Evolutionary conservation across 495 filamentous ascomycete genomes (phyloP).

Genomic region (Talaromyces thailandensis): DNA sequence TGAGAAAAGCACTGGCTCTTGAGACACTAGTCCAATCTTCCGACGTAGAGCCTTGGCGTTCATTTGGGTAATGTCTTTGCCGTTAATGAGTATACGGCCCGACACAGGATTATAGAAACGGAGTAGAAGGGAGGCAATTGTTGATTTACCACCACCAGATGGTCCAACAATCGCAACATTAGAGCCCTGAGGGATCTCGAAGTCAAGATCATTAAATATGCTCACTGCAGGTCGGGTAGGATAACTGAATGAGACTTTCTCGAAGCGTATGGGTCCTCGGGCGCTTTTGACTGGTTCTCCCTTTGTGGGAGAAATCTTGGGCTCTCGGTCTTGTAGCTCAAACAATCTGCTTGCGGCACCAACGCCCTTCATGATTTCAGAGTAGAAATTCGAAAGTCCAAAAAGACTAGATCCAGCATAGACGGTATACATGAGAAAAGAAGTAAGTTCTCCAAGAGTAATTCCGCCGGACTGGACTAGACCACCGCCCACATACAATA

Average conservation of each 20-base stretch:
- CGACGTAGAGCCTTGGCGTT: conserved; percentile 92
- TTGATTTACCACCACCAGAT: conserved; percentile 90
- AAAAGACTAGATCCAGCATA: conserved; percentile 89
- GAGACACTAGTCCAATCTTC: conserved; percentile 88
- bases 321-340: conserved; percentile 88
- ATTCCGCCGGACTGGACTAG: conserved; percentile 83
- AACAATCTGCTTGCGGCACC: conserved; percentile 92
- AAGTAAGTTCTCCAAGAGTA: conserved; percentile 86
- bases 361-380: conserved; percentile 97
- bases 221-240: conserved; percentile 81
- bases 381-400: conserved; percentile 91
- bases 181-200: conserved; percentile 82
- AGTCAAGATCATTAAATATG: conserved; percentile 84
- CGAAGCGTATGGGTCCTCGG: conserved; percentile 78
- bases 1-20: conserved; percentile 94
- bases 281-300: conserved; percentile 71
- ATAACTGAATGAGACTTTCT: conserved; percentile 79
- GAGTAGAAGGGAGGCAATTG: conserved; percentile 78
- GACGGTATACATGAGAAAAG: conserved; percentile 95
- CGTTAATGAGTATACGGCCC: conserved; percentile 77
- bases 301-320: conserved; percentile 74
- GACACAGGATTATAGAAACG: conserved; percentile 80
- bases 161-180: conserved; percentile 97
- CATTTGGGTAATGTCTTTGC: conserved; percentile 72
- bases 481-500: conserved; percentile 82